Conservation (phyloP, 257 asterid genomes). For the Nyctanthes arbortristis region DNA sequence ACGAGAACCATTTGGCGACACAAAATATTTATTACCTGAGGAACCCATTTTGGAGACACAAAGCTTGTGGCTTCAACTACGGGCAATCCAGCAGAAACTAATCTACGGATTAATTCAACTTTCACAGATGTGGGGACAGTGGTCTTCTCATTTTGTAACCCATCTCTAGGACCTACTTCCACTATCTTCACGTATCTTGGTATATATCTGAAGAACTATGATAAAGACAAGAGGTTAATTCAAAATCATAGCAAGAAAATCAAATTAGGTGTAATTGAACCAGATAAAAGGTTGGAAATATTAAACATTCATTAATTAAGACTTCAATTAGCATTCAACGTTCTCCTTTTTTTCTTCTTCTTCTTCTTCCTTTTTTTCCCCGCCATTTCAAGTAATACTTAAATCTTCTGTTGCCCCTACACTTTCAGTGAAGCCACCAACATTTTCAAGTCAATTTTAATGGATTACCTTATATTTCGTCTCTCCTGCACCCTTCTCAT, state of each 20-base stretch:
- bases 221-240: constrained; percentile 25
- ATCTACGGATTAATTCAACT: constrained; percentile 64
- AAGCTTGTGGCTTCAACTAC: constrained; percentile 97
- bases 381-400: too few relatives aligned
- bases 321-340: constrained; percentile 9
- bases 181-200: constrained; percentile 87
- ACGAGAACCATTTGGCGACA: constrained; percentile 1
- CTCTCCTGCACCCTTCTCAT: constrained; percentile 40
- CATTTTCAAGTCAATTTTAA: constrained; percentile 1
- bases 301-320: neutral
- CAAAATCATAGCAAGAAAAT: constrained; percentile 14
- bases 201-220: constrained; percentile 62
- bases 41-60: constrained; percentile 98
- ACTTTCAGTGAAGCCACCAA: neutral
- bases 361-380: too few relatives aligned
- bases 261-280: neutral
- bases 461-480: constrained; percentile 49
- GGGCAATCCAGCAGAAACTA: constrained; percentile 76
- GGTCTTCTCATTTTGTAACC: constrained; percentile 84
- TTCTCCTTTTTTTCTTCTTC: too few relatives aligned
- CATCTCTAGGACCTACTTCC: constrained; percentile 97
- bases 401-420: neutral
- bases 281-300: neutral
- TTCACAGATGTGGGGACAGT: constrained; percentile 78
- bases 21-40: constrained; percentile 63